Base-by-base conservation (phyloP, 2,329 filamentous ascomycete genomes). In the Talaromyces sp. region DNA sequence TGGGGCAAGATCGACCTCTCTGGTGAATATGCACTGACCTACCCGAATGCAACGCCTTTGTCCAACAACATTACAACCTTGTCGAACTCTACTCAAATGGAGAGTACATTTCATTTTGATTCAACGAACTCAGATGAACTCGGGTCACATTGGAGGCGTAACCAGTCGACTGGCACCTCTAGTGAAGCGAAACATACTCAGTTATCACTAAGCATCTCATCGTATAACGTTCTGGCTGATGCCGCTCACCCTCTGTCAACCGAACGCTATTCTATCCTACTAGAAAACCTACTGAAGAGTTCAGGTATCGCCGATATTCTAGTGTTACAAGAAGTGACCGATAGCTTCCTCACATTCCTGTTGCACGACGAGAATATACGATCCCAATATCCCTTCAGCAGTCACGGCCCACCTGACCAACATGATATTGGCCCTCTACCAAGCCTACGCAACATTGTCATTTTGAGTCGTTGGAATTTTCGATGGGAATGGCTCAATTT, bases 301-400 rank as follows among this genome's bases (percentile, higher is more conserved):
- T 66, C 68, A 41, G 75, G 75, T 10, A 67, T 70, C 45, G 75
- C 77, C 3, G 76, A 80, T 62, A 68, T 82, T 22, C 62, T 82
- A 0, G 74, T 79, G 3, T 78, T 90, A 5, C 83, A 90, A 71
- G 88, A 90, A 74, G 84, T 90, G 1, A 88, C 87, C 0, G 87
- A 90, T 67, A 81, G 85, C 47, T 88, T 90, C 66, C 80, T 90
- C 0, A 79, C 81, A 0, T 82, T 81, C 64, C 76, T 90, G 0
- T 82, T 90, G 1, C 70, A 72, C 2, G 73, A 85, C 63, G 65
- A 75, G 2, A 70, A 75, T 2, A 77, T 90, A 27, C 79, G 80
- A 33, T 68, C 74, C 11, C 75, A 72, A 1, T 90, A 88, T 67
- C 79, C 82, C 1, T 89, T 83, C 70, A 74, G 78, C n/a, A 86